These are phyloP conservation scores for Komagataella mondaviorum DNA, from an alignment of 805 yeast genomes.

Conservation along the genomic window DNA sequence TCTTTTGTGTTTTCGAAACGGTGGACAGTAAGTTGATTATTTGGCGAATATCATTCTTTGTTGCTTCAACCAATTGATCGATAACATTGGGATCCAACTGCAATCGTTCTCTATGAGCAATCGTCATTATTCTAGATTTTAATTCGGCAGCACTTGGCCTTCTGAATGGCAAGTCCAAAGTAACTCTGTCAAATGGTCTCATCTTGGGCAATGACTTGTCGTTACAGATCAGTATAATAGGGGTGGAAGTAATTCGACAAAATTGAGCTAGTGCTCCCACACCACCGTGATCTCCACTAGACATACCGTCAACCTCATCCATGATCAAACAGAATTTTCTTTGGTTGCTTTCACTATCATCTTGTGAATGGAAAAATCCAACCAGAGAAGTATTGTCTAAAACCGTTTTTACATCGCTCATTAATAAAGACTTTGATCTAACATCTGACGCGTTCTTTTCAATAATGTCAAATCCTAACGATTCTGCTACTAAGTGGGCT, in stretches of 20 bases:
- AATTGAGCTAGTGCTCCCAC: constrained; percentile 87
- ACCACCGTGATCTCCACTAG: constrained; percentile 98
- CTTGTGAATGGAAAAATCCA: constrained; percentile 44
- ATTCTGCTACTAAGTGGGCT: constrained; percentile 61
- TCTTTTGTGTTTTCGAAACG: constrained; percentile 58
- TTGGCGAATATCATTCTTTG: constrained; percentile 88
- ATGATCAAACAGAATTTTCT: constrained; percentile 70
- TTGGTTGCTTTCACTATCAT: constrained; percentile 21
- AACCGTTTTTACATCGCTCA: constrained; percentile 53
- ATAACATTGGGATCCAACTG: constrained; percentile 69
- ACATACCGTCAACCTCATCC: constrained; percentile 99
- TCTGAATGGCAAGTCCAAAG: constrained; percentile 72
- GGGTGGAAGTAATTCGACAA: constrained; percentile 76
- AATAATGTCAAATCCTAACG: constrained; percentile 57
- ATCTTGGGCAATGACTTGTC: constrained; percentile 87
- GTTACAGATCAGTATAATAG: constrained; percentile 87
- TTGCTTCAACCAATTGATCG: constrained; percentile 73
- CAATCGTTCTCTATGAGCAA: constrained; percentile 75
- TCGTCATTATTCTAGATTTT: constrained; percentile 76
- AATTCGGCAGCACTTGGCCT: constrained; percentile 79
- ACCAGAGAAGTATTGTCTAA: constrained; percentile 72
- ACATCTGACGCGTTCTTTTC: constrained; percentile 86
- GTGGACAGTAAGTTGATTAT: constrained; percentile 83
- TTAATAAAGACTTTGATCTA: constrained; percentile 68
- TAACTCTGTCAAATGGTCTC: constrained; percentile 85